These are phyloP conservation scores for Coniella lustricola DNA, from an alignment of 2,329 filamentous ascomycete species.

Conservation along the genomic window DNA sequence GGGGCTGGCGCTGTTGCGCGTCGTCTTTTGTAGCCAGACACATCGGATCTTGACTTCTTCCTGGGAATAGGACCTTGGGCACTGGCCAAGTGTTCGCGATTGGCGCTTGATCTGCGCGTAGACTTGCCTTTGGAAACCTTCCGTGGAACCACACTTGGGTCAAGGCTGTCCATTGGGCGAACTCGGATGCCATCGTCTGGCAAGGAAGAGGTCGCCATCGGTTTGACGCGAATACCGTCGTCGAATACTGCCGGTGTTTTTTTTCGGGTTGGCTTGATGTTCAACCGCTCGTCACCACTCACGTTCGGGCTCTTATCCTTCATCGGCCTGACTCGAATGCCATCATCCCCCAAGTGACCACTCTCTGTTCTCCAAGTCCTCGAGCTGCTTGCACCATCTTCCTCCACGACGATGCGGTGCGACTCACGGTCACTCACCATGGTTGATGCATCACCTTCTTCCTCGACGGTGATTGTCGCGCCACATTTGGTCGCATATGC, in stretches of 20 bases:
- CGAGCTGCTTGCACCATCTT: constrained; percentile 12
- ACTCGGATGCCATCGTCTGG: constrained; percentile 31
- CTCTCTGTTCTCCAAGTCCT: constrained; percentile 4
- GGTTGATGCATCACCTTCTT: constrained; percentile 20
- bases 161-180: constrained; percentile 24
- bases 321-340: constrained; percentile 33
- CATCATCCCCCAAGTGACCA: constrained; percentile 22
- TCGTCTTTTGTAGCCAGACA: constrained; percentile 1
- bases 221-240: constrained; percentile 29
- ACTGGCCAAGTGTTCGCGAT: constrained; percentile 17
- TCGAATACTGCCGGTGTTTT: constrained; percentile 23
- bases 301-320: constrained; percentile 18
- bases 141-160: constrained; percentile 24
- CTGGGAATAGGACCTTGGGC: constrained; percentile 24
- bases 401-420: constrained; percentile 19
- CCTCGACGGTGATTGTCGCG: constrained; percentile 30
- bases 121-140: constrained; percentile 21
- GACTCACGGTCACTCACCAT: constrained; percentile 11
- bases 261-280: constrained; percentile 33
- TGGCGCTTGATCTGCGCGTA: constrained; percentile 20
- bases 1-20: constrained; percentile 11
- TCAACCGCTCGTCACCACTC: constrained; percentile 24
- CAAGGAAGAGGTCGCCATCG: constrained; percentile 18
- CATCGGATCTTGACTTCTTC: constrained; percentile 15
- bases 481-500: constrained; percentile 23